These are phyloP conservation scores for Amphirosellinia nigrospora DNA, from an alignment of 495 filamentous ascomycete species.

Conservation along the genomic window DNA sequence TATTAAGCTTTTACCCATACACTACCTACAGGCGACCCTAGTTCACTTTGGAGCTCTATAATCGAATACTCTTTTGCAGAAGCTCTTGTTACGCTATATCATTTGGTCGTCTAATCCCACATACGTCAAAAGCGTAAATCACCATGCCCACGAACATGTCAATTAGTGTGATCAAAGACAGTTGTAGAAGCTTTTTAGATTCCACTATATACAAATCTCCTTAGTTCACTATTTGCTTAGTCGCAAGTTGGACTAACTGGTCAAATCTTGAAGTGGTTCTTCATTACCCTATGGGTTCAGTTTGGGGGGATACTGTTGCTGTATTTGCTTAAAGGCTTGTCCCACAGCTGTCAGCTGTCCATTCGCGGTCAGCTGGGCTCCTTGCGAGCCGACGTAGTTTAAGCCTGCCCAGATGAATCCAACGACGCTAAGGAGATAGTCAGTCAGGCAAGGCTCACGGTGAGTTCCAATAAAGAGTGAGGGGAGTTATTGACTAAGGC, in stretches of 20 bases:
- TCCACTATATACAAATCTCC: not conserved
- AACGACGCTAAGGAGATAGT: not conserved
- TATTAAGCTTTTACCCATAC: too few relatives aligned
- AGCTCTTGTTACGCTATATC: too few relatives aligned
- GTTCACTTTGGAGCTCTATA: too few relatives aligned
- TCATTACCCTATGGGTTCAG: not conserved
- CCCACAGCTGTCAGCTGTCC: not conserved
- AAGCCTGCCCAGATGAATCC: slow-evolving; percentile 5
- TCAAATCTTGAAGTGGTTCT: not conserved
- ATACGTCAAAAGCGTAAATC: too few relatives aligned
- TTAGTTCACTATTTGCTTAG: not conserved
- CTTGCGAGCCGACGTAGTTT: not conserved
- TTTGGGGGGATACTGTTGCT: slow-evolving; percentile 3
- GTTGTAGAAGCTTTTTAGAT: not conserved
- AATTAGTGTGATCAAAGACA: not conserved
- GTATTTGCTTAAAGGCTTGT: not conserved
- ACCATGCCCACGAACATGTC: too few relatives aligned
- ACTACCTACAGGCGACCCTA: too few relatives aligned
- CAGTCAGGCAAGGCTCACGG: not conserved
- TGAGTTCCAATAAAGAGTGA: not conserved
- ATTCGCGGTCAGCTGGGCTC: not conserved
- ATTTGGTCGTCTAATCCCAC: too few relatives aligned
- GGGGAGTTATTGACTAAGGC: not conserved
- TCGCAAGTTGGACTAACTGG: not conserved
- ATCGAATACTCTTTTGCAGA: too few relatives aligned